Evolutionary conservation across 768 basidiomycete genomes (phyloP).

Genomic region (Russula sp.): DNA sequence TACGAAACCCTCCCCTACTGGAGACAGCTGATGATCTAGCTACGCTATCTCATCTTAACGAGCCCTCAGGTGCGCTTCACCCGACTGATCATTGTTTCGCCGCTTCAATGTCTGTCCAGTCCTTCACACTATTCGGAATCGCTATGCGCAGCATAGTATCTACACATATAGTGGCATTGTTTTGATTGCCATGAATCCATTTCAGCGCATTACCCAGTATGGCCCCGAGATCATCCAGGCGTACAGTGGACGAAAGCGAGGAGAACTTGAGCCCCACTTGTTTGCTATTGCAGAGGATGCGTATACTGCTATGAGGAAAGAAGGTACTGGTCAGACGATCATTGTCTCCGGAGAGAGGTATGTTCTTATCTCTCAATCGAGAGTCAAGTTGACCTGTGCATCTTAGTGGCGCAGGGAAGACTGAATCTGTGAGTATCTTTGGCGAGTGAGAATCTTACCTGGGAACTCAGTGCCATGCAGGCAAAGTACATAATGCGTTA

Average conservation of each 20-base stretch:
- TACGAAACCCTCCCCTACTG: constrained; percentile 93
- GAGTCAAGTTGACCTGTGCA: constrained; percentile 10
- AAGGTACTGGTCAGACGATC: constrained; percentile 94
- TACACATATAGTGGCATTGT: constrained; percentile 99
- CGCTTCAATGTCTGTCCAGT: constrained; percentile 42
- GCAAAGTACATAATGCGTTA: constrained; percentile 99
- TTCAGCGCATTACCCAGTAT: constrained; percentile 95
- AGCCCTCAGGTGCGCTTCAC: constrained; percentile 74
- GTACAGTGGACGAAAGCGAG: constrained; percentile 85
- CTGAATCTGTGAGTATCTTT: constrained; percentile 75
- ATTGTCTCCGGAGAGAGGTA: constrained; percentile 98
- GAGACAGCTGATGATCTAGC: constrained; percentile 98
- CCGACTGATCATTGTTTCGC: background rate
- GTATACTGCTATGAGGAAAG: constrained; percentile 93
- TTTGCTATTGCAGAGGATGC: constrained; percentile 99
- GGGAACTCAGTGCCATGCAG: constrained; percentile 34
- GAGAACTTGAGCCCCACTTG: constrained; percentile 94
- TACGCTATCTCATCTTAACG: constrained; percentile 95
- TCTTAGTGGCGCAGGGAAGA: constrained; percentile 94
- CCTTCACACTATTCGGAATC: constrained; percentile 92
- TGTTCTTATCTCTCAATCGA: constrained; percentile 27
- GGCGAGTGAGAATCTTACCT: background rate
- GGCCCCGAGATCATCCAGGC: constrained; percentile 96
- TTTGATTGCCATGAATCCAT: constrained; percentile 97
- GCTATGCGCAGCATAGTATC: constrained; percentile 95